phyloP scores from a whole-genome alignment of 805 yeast genomes.

The Saccharomycopsis sp. region DNA sequence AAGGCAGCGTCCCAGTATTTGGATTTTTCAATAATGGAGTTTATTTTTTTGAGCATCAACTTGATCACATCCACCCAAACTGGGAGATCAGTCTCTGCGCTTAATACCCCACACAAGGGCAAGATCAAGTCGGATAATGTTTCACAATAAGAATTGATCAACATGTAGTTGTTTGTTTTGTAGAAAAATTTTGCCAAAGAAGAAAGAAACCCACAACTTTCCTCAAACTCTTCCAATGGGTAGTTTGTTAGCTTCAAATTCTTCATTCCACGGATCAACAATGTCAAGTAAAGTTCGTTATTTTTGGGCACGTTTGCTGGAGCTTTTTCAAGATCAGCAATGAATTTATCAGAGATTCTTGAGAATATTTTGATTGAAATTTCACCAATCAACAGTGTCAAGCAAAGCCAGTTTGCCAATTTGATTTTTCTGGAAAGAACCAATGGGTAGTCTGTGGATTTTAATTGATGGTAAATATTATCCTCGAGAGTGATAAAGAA shows the following conservation, averaged over 20 bases:
- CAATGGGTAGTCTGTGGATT: constrained; percentile 72
- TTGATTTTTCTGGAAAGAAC: constrained; percentile 64
- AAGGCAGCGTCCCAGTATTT: constrained; percentile 61
- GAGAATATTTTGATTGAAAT: constrained; percentile 81
- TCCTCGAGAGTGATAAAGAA: constrained; percentile 81
- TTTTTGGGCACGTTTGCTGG: constrained; percentile 41
- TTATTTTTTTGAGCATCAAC: constrained; percentile 43
- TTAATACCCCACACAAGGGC: constrained; percentile 75
- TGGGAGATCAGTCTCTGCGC: constrained; percentile 95
- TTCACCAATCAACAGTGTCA: constrained; percentile 81
- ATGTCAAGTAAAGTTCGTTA: constrained; percentile 50
- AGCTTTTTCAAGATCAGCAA: constrained; percentile 81
- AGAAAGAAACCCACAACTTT: constrained; percentile 81
- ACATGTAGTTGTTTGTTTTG: constrained; percentile 51
- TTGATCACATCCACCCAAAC: constrained; percentile 82
- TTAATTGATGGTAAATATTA: constrained; percentile 81
- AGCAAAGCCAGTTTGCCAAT: constrained; percentile 87
- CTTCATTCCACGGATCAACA: constrained; percentile 87
- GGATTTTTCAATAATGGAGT: constrained; percentile 26
- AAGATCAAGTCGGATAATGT: constrained; percentile 66
- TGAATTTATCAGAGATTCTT: constrained; percentile 86
- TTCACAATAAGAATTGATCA: constrained; percentile 75
- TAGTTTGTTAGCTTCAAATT: constrained; percentile 68
- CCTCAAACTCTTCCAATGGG: constrained; percentile 87
- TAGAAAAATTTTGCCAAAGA: constrained; percentile 79